Base-by-base conservation (phyloP, 805 yeast genomes). In the Candida vartiovaarae region DNA sequence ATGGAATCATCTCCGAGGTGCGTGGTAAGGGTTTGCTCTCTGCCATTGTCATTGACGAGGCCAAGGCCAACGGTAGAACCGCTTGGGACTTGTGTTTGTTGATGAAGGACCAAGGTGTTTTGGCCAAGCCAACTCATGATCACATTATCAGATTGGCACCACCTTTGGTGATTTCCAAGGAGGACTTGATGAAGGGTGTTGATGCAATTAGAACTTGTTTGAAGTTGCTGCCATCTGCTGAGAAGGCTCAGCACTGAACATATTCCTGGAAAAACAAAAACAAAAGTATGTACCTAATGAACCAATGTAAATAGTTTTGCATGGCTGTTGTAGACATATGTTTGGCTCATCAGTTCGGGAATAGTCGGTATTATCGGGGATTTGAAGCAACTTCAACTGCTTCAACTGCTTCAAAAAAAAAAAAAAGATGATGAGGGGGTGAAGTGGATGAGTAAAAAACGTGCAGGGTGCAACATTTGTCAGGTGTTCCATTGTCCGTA, bases 101-200 rank as follows among this genome's bases (percentile, higher is more conserved):
- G 56, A 83, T 91, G 93, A 88, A 85, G 66, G 80, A 85, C 43
- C 71, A 78, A 48, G 98, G 98, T 46, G 84, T 91, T 11, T 72
- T 90, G 59, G 97, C 98, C 50, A 91, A 90, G 69, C 98, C 97
- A 52, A 90, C 98, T 2, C 98, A 91, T 63, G 95, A 89, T 56
- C 84, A 89, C 65, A 90, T 91, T 57, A 90, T 91, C 61, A 83
- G 98, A 72, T 73, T 91, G 63, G 96, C 98, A 8, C 98, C 98
- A 45, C 97, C 98, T 25, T 72, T 91, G 63, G 95, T 89, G 34
- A 91, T 91, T 52, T 76, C 90, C 30, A 82, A 89, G 61, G 91
- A 83, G 57, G 97, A 91, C 60, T 71, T 91, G 58, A 65, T 78
- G 52, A 81, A 76, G 66, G 97, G 96, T 59, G 82, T 89, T 43